Evolutionary conservation across 1,284 basidiomycete genomes (phyloP), one percentile per base, ranked within the genome.

Genomic region (Fomitopsis betulina): DNA sequence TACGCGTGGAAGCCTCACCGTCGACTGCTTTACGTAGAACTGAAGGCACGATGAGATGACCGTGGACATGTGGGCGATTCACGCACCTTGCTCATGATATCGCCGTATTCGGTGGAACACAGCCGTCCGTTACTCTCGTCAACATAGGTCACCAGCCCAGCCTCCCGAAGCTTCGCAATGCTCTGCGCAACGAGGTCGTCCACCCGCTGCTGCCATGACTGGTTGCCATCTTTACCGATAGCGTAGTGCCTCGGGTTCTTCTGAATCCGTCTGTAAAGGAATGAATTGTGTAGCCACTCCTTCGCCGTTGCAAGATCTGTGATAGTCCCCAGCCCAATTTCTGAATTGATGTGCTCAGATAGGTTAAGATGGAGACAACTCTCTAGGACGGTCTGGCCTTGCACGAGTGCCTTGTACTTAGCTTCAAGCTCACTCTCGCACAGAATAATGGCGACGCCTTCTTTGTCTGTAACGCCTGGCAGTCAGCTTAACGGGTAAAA

Each of bases 261-360:
- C 65, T 86, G 83, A 56, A 98, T 86, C 12, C 95, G 82, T 54
- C 89, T 86, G 68, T 84, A 94, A 9, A 97, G 75, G 71, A 96
- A 96, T 0, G 94, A 91, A 58, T 79, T 81, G 53, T 80, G 83
- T 38, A 94, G 75, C 95, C 95, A 97, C 12, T 80, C 76, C 66
- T 85, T 89, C 1, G 93, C 94, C 5, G 82, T 82, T 2, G 78
- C 71, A 4, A 91, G 63, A 61, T 81, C 79, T 2, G 76, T 83
- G 65, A 96, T 94, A 0, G 93, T 95, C 3, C 86, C 83, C 8
- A 97, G 79, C 0, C 88, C 88, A 55, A 97, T 89, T 74, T 98
- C 96, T 2, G 93, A 94, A 68, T 97, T 97, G 65, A 98, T 75
- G 70, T 97, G 93, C 70, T 97, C 95, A 1, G 86, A 78, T 10